These are phyloP conservation scores for Phytophthora citricola DNA, from an alignment of 352 stramenopile genomes.

Conservation along the genomic window DNA sequence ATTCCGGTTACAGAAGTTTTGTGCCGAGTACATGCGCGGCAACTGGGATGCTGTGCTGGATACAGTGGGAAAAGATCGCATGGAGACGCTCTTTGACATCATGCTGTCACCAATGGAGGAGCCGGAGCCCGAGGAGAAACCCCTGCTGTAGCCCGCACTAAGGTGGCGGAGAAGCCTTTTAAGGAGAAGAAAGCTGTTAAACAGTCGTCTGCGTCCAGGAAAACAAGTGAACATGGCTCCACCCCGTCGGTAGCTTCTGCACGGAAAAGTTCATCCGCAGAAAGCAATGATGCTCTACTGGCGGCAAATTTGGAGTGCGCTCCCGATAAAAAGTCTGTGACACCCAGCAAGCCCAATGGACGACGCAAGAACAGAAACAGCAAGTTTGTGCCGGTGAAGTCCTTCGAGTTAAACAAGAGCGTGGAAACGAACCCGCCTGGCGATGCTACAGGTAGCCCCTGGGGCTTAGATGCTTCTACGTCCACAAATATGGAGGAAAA, in stretches of 20 bases:
- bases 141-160: neutral
- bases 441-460: slow-evolving; percentile 18
- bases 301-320: neutral
- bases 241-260: neutral
- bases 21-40: slow-evolving; percentile 63
- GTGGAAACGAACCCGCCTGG: neutral
- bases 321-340: neutral
- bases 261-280: slow-evolving; percentile 1
- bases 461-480: slow-evolving; percentile 6
- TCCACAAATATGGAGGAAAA: slow-evolving; percentile 10
- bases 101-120: slow-evolving; percentile 52
- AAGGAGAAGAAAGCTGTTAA: slow-evolving; percentile 33
- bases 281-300: neutral
- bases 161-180: neutral
- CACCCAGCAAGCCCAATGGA: slow-evolving; percentile 19
- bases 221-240: neutral
- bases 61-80: slow-evolving; percentile 58
- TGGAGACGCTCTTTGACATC: slow-evolving; percentile 72
- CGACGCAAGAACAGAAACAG: slow-evolving; percentile 35
- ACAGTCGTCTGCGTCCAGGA: slow-evolving; percentile 5
- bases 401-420: slow-evolving; percentile 49
- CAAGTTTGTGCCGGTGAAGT: slow-evolving; percentile 69
- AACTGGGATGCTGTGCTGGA: slow-evolving; percentile 85
- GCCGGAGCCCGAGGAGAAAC: slow-evolving; percentile 25
- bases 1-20: slow-evolving; percentile 51